phyloP scores from a whole-genome alignment of 1,284 basidiomycete genomes.

The Entoloma clypeatum region DNA sequence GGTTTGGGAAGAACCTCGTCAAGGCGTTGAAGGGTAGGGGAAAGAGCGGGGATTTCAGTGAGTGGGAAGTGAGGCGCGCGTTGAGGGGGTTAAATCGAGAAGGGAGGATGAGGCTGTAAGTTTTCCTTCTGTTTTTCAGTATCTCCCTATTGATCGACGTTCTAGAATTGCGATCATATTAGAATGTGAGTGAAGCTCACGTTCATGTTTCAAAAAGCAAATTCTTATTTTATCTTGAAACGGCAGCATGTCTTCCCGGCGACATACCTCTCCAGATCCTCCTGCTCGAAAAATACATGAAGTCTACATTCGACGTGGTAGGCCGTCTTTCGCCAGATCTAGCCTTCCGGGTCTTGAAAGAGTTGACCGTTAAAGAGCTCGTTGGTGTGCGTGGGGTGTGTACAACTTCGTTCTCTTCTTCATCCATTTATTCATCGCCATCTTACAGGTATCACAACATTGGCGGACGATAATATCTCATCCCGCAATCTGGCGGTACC shows the following conservation, averaged over 20 bases:
- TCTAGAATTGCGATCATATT: constrained; percentile 55
- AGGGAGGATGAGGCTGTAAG: constrained; percentile 68
- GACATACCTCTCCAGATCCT: constrained; percentile 76
- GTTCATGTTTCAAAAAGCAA: neutral
- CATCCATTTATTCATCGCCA: constrained; percentile 9
- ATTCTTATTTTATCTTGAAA: constrained; percentile 4
- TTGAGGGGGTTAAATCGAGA: constrained; percentile 59
- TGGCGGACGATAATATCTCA: constrained; percentile 70
- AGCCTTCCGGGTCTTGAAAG: constrained; percentile 61
- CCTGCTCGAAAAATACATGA: constrained; percentile 77
- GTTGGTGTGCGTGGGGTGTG: constrained; percentile 53
- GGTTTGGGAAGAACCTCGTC: constrained; percentile 38
- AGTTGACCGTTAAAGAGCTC: constrained; percentile 64
- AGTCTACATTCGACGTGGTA: constrained; percentile 78
- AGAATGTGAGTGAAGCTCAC: constrained; percentile 40
- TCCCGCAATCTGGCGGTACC: constrained; percentile 75
- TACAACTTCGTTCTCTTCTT: constrained; percentile 14
- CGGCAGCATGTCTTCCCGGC: constrained; percentile 70
- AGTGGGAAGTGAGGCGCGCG: constrained; percentile 62
- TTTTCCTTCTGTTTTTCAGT: constrained; percentile 18
- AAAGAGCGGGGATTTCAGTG: constrained; percentile 58
- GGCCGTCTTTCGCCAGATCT: constrained; percentile 69
- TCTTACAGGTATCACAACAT: constrained; percentile 63
- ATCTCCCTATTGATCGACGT: constrained; percentile 18
- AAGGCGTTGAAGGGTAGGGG: constrained; percentile 49